Evolutionary conservation across 768 basidiomycete species (phyloP), one percentile per base, ranked within the genome.

Genomic region (Crepidotus variabilis): DNA sequence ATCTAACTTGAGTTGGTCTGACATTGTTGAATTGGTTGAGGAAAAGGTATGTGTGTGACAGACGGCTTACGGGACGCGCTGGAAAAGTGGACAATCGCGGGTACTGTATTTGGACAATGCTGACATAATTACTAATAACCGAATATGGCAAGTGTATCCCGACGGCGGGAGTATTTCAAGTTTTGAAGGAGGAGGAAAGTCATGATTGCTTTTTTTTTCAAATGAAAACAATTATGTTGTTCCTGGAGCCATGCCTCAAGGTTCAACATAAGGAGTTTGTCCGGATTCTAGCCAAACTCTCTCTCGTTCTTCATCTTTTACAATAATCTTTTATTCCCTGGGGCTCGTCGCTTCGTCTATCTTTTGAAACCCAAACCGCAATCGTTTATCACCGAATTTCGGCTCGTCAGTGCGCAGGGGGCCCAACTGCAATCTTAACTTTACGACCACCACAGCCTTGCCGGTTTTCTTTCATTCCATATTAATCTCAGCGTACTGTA

Each of bases 1-100:
- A 75, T 93, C 90, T 57, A 92, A 87, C 68, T 85, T 79, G 55
- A 75, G 69, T 78, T 82, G 82, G 66, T 61, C 57, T 57, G 61
- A 50, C 47, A 54, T 52, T 54, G 57, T 59, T 18, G 56, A 33
- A 23, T 7, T 22, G 52, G 22, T 45, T 47, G 20, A 55, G 22
- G 51, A 53, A 50, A 23, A 57, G 52, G 36, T 54, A 35, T 57
- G 55, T 22, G 57, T 53, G 33, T 54, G 22, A 43, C 39, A n/a
- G n/a, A 43, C 39, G 39, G 39, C 5, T 16, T 16, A 43, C 18
- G 39, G 39, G 14, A 20, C 39, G 39, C 39, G 39, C 39, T 43
- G 5, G 39, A 20, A 43, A 43, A 14, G 13, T 43, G 39, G 18
- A 43, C 13, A 43, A 43, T 43, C 39, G 39, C 39, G 39, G 39